Base-by-base conservation (phyloP, 1,284 basidiomycete species). In the Trichosporon sp. region DNA sequence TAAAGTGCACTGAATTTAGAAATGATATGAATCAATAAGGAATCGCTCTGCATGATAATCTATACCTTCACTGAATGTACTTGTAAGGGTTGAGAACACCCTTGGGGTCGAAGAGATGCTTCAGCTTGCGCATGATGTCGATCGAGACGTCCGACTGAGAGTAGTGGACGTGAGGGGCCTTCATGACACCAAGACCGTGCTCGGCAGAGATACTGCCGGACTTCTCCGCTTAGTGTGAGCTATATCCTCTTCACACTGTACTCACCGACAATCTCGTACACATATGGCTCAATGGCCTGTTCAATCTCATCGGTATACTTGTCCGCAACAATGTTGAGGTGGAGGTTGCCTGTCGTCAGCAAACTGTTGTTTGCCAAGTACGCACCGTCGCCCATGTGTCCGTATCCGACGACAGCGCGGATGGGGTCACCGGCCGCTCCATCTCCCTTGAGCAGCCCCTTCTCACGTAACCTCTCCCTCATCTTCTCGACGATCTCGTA, bases 141-240 rank as follows among this genome's bases (percentile, higher is more conserved):
- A 98, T 91, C 74, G 91, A 92, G 29, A 88, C 87, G 15, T 86
- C 85, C 72, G 86, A 88, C 84, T 99, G 97, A 8, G 92, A 92
- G 83, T 98, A 99, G 42, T 88, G 88, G 38, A 99, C 88, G 60
- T 93, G 93, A 73, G 92, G 89, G 0, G 92, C 92, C 85, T 99
- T 99, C 92, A 95, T 95, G 0, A 91, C 86, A 4, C 97, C 82
- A 0, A 99, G 89, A 2, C 97, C 96, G 81, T 99, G 96, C 80
- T 99, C 96, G 1, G 97, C 97, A 8, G 94, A 97, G 74, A 99
- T 89, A 0, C 95, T 98, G 1, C 97, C 97, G 63, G 88, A 87
- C 79, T 91, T 72, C 23, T 76, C 78, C 65, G 82, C 80, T 83
- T 65, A 8, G 51, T 15, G 35, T 68, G 23, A 68, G 25, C 21